These are phyloP conservation scores for Marasmius sp. DNA, from an alignment of 1,284 basidiomycete species.

Conservation along the genomic window DNA sequence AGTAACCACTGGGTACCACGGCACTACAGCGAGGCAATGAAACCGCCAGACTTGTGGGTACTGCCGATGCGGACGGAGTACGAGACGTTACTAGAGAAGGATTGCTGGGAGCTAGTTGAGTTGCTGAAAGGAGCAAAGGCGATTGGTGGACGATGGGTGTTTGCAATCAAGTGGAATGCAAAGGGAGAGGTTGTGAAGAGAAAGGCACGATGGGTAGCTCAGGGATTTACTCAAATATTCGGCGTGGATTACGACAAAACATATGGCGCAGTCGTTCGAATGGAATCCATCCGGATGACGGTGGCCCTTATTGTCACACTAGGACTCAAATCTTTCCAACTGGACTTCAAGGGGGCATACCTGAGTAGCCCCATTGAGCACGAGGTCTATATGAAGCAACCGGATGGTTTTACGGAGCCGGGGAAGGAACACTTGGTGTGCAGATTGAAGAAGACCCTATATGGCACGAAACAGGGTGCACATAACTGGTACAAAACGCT, in stretches of 20 bases:
- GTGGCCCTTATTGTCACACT: no score
- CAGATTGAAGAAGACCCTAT: slow-evolving; percentile 13
- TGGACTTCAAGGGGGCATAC: slow-evolving; percentile 35
- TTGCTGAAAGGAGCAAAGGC: background rate
- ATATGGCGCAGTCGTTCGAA: slow-evolving; percentile 25
- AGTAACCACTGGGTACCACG: no score
- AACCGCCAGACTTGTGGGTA: no score
- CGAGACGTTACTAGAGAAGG: no score
- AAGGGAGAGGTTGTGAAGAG: slow-evolving; percentile 10
- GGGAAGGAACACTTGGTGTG: slow-evolving; percentile 11
- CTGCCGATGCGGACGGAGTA: no score
- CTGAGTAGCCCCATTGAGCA: slow-evolving; percentile 36
- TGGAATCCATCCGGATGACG: slow-evolving; percentile 24
- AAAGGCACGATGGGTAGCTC: slow-evolving; percentile 15
- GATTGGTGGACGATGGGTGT: slow-evolving; percentile 22
- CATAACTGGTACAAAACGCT: slow-evolving; percentile 30
- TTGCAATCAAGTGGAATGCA: slow-evolving; percentile 15
- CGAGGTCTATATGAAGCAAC: slow-evolving; percentile 35
- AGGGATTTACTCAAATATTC: slow-evolving; percentile 16
- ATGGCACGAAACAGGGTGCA: slow-evolving; percentile 39
- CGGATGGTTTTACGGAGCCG: slow-evolving; percentile 23
- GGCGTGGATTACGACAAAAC: slow-evolving; percentile 34
- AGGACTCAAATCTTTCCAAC: no score
- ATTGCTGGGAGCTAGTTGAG: no score
- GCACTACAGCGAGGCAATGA: no score